Base-by-base conservation (phyloP, 345 rosid genomes). In the Turnera subulata region DNA sequence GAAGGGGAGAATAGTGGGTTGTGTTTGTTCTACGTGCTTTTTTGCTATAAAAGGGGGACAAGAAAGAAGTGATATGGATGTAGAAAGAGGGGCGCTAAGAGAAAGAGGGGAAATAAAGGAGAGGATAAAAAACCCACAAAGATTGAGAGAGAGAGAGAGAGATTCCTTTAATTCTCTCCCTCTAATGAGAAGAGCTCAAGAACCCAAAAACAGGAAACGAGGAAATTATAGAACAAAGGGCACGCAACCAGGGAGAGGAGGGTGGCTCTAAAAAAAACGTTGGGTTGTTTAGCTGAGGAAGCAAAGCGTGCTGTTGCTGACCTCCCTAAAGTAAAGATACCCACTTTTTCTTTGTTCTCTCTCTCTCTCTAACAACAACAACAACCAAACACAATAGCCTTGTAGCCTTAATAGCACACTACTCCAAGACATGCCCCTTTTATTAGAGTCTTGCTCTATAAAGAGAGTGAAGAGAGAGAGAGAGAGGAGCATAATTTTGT, bases 261-360 rank as follows among this genome's bases (percentile, higher is more conserved):
- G 51, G 16, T 26, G 35, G 33, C 58, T 61, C 69, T 33, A 55
- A 61, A 67, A 55, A 62, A 56, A 77, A 29, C 61, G 63, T 65
- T 63, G 53, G 85, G 73, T 71, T 79, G 84, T 59, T 72, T 43
- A 68, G 73, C 54, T 70, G 65, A 63, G 59, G 76, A 80, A 80
- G 88, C 82, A 85, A 82, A 73, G 85, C 69, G 67, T 63, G 70
- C 76, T 58, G 18, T 49, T 59, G 58, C 64, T 53, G 74, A 58
- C 65, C 66, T 55, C 68, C 56, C 35, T 46, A 46, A 9, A 20
- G 25, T 4, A 29, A 29, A 29, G 35, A 29, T 37, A 15, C 61
- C 26, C 50, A 2, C 55, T 51, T 24, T 22, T 10, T 18, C 49
- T 40, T n/a, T n/a, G n/a, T 2, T 24, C 19, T 55, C 29, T 47